Evolutionary conservation across 1,139 yeast species (phyloP), one percentile per base, ranked within the genome.

Genomic region (Candida sanyaensis): DNA sequence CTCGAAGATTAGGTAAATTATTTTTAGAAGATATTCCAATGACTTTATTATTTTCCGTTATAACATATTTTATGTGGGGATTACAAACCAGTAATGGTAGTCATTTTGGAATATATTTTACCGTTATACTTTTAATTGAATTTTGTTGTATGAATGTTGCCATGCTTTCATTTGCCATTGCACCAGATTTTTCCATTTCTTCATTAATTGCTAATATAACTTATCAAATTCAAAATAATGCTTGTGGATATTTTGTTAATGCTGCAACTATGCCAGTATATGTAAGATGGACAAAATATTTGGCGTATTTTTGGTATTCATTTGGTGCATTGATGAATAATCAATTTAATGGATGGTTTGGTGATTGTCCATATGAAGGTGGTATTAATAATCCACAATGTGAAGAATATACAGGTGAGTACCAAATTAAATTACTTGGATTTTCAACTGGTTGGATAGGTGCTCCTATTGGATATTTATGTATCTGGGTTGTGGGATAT

Each of bases 31-130:
- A 89, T 62, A 53, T 88, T 9, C 79, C 86, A 34, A 77, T 86
- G 44, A 78, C 89, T 0, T 55, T 86, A 7, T 60, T 81, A 0
- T 88, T 79, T 64, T 75, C 90, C 0, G 54, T 73, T 0, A 79
- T 86, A 26, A 79, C 89, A 0, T 89, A 84, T 58, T 89, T 85
- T 65, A 86, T 89, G 95, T 81, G 82, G 72, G 96, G 96, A 0
- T 69, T 89, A 28, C 53, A 51, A 2, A 52, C 50, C 2, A 60
- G 54, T 9, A 61, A 58, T 27, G 51, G 61, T 5, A 58, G 76
- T 66, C 63, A 60, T 47, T 89, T 86, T 58, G 87, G 86, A 53
- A 73, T 81, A 4, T 89, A 78, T 63, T 83, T 86, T 62, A 77
- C 84, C 2, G 73, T 83, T 10, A 69, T 76, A 12, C 62, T 89